phyloP scores from a whole-genome alignment of 352 stramenopile species.

The Phytophthora pisi region DNA sequence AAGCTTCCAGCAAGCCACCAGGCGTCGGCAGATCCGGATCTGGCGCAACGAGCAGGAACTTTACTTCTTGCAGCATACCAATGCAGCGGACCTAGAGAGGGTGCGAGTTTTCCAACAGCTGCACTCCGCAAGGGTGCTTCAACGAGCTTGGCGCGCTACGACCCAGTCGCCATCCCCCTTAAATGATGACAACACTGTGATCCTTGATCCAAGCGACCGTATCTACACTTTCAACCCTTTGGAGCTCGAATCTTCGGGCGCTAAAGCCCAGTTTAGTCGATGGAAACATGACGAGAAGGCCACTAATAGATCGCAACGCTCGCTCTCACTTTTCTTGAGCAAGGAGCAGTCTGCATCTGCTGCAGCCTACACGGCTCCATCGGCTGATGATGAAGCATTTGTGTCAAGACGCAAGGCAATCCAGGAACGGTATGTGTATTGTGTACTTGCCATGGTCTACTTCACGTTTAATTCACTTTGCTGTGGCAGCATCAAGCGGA shows the following conservation, averaged over 20 bases:
- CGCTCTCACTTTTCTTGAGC: constrained; percentile 14
- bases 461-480: not conserved
- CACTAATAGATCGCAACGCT: not conserved
- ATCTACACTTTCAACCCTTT: constrained; percentile 51
- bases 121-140: constrained; percentile 46
- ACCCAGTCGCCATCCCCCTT: not conserved
- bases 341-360: not conserved
- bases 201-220: constrained; percentile 21
- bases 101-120: constrained; percentile 54
- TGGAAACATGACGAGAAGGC: constrained; percentile 13
- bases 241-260: constrained; percentile 4
- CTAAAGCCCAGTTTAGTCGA: constrained; percentile 8
- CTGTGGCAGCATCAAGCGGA: constrained; percentile 32
- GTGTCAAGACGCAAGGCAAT: constrained; percentile 27
- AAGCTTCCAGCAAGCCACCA: constrained; percentile 46
- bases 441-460: not conserved
- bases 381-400: constrained; percentile 28
- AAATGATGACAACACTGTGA: not conserved
- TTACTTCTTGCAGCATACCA: constrained; percentile 69
- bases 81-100: constrained; percentile 46
- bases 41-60: constrained; percentile 71
- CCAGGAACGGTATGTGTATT: constrained; percentile 36
- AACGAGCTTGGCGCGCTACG: constrained; percentile 47
- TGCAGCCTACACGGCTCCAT: constrained; percentile 2
- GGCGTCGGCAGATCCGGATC: constrained; percentile 54